phyloP scores from a whole-genome alignment of 139 green algal species.

The Desmodesmus armatus region DNA sequence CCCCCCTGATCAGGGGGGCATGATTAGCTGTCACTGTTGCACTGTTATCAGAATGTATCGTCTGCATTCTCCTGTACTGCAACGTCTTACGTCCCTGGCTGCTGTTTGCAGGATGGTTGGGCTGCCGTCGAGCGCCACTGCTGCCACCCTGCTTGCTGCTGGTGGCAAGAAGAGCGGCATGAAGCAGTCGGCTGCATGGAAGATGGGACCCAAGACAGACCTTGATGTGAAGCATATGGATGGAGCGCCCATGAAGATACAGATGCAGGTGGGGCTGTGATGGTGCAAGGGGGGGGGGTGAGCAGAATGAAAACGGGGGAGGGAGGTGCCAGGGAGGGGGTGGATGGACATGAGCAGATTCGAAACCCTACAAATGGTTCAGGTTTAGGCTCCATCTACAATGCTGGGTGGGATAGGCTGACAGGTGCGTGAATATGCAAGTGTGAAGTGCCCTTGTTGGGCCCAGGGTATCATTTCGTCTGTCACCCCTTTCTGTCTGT shows the following conservation, averaged over 20 bases:
- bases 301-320: neutral
- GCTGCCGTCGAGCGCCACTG: neutral
- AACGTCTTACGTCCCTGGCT: too few relatives aligned
- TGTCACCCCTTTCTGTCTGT: neutral
- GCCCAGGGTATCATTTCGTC: neutral
- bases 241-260: slow-evolving; percentile 39
- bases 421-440: neutral
- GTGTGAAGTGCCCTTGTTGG: neutral
- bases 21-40: too few relatives aligned
- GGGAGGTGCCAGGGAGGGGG: neutral
- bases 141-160: neutral
- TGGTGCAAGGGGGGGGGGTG: too few relatives aligned
- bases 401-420: neutral
- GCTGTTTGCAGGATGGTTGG: slow-evolving; percentile 18
- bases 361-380: too few relatives aligned
- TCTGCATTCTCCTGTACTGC: too few relatives aligned
- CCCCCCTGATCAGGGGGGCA: too few relatives aligned
- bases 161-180: slow-evolving; percentile 52
- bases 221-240: slow-evolving; percentile 43
- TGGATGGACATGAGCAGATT: neutral
- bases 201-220: slow-evolving; percentile 30
- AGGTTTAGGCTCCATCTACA: too few relatives aligned
- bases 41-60: too few relatives aligned
- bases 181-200: slow-evolving; percentile 39
- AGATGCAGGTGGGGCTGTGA: slow-evolving; percentile 41